A percentile compares a stretch with the other conserved stretches of the same genome.
These are phyloP conservation scores for Russula emetica DNA, from an alignment of 768 basidiomycete genomes.

Conservation along the genomic window DNA sequence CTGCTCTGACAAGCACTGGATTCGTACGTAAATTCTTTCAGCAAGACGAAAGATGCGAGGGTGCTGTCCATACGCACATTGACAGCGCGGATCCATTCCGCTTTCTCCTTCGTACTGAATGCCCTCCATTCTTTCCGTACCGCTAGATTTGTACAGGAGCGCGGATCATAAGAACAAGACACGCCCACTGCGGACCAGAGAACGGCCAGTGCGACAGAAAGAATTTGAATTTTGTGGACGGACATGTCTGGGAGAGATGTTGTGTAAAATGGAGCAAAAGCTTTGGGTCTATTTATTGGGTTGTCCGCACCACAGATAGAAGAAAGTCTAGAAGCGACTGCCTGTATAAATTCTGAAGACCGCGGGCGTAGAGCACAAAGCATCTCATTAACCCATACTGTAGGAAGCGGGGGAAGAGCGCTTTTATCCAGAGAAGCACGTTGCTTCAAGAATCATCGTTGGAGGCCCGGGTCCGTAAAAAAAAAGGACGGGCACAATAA, in stretches of 20 bases:
- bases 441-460: not conserved
- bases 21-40: not conserved
- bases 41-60: not conserved
- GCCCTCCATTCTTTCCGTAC: slow-evolving; percentile 31
- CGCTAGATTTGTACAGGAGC: slow-evolving; percentile 23
- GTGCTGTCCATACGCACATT: slow-evolving; percentile 24
- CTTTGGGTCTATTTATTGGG: not conserved
- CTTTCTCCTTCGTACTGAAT: slow-evolving; percentile 23
- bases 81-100: slow-evolving; percentile 30
- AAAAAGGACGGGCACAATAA: not conserved
- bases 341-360: too few species aligned
- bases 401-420: not conserved
- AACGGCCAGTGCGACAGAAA: not conserved
- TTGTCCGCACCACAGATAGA: too few species aligned
- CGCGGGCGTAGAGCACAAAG: not conserved
- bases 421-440: too few species aligned
- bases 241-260: not conserved
- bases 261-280: not conserved
- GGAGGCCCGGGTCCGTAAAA: not conserved
- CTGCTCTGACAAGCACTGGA: slow-evolving; percentile 5
- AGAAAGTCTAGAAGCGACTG: too few species aligned
- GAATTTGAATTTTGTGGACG: not conserved
- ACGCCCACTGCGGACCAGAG: not conserved
- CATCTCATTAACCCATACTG: not conserved
- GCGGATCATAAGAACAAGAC: not conserved